Base-by-base conservation (phyloP, 2,329 filamentous ascomycete species). In the Aspergillus oerlinghausenensis region DNA sequence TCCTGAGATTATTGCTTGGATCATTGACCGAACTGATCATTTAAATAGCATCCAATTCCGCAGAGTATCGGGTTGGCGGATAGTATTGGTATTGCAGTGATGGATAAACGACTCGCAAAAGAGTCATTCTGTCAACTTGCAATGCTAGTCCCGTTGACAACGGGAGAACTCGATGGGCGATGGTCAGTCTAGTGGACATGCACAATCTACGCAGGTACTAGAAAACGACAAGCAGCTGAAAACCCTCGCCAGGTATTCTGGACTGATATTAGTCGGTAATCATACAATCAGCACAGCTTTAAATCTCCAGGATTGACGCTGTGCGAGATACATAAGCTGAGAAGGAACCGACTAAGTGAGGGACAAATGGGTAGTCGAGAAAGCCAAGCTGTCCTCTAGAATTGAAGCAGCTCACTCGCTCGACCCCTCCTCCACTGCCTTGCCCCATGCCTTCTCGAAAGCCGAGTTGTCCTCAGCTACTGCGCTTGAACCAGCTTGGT, bases 361-460 rank as follows among this genome's bases (percentile, higher is more conserved):
- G 23, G 21, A 23, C 14, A 25, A 26, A 6, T 21, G 1, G 21
- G 21, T 11, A 7, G 5, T 47, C 8, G 21, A 7, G 38, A 35
- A 35, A 23, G 29, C 26, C 32, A 14, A 17, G n/a, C 50, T 3
- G 42, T 26, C 38, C 35, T n/a, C 26, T 10, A 8, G 25, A 49
- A 14, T 26, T 32, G 58, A 60, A 42, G 51, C 32, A 52, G 55
- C 48, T 45, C 38, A 32, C 8, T 49, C 55, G 42, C 49, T 50
- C 14, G 53, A 35, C 5, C 57, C 58, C 17, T 70, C 68, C 35
- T 71, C 69, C 10, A 71, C 63, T 8, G 72, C 72, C 58, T 73
- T 74, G 1, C 71, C 72, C 72, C 72, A 75, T 10, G 71, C 72
- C 51, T 62, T 56, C 57, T 74, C 73, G 42, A 73, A 72, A 4